phyloP scores from a whole-genome alignment of 106 monocot genomes.

The Allium fistulosum region DNA sequence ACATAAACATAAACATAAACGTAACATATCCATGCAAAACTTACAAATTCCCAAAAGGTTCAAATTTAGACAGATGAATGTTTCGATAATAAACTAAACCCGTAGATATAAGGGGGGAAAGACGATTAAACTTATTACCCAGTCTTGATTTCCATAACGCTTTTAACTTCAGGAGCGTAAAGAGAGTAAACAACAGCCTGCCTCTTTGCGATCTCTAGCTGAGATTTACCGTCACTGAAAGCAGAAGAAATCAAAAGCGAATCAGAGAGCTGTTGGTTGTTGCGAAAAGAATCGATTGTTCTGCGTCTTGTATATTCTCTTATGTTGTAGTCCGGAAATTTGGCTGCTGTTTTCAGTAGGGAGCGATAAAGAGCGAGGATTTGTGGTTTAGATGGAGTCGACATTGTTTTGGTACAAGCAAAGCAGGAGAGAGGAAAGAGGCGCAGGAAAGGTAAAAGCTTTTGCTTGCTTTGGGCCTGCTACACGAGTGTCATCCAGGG shows the following conservation, averaged over 20 bases:
- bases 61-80: too few species aligned
- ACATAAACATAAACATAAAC: too few species aligned
- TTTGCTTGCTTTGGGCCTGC: too few species aligned
- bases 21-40: too few species aligned
- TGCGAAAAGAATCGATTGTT: slow-evolving; percentile 53
- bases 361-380: slow-evolving; percentile 50
- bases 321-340: slow-evolving; percentile 86
- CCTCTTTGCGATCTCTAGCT: slow-evolving; percentile 65
- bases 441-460: too few species aligned
- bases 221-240: slow-evolving; percentile 45
- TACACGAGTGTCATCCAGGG: too few species aligned
- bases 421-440: too few species aligned
- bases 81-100: too few species aligned
- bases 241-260: slow-evolving; percentile 27
- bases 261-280: slow-evolving; percentile 45
- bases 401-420: too few species aligned
- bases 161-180: slow-evolving; percentile 77
- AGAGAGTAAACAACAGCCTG: slow-evolving; percentile 71
- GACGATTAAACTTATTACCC: neutral
- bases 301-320: slow-evolving; percentile 51
- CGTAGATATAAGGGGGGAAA: too few species aligned
- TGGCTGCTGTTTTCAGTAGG: slow-evolving; percentile 52
- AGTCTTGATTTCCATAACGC: slow-evolving; percentile 64
- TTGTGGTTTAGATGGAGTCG: neutral
- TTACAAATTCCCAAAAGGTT: too few species aligned